Evolutionary conservation across 768 basidiomycete genomes (phyloP), one percentile per base, ranked within the genome.

Genomic region (Lepiota venenata): DNA sequence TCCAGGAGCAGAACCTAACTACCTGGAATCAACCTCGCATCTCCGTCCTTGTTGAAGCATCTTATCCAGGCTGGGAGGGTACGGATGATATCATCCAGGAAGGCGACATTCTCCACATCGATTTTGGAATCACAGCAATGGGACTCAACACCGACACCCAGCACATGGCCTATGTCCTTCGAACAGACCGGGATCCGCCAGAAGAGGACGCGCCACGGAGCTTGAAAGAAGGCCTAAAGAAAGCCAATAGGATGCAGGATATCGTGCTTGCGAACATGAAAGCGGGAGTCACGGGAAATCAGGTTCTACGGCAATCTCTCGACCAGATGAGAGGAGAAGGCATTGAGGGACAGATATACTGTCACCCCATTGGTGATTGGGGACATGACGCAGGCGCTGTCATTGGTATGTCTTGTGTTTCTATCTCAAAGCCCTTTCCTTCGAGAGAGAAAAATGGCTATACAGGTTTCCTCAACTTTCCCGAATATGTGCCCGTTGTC

Each of bases 11-110:
- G 16, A 76, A 77, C 59, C 67, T 76, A 16, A 70, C 73, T 12
- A 82, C 78, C 14, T 81, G 79, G 79, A 77, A 75, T 60, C 79
- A 79, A 47, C 78, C 80, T 4, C 67, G 79, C n/a, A 71, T 81
- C 6, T 76, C 74, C 40, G 74, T 76, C 25, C 62, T 78, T 47
- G 66, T 64, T 7, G 64, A 75, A 58, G 66, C 71, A 51, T 69
- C 73, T 14, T 69, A 70, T 65, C 71, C 79, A 47, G 69, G 73
- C 18, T 75, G 75, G 73, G 64, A 65, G 40, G 76, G 72, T 14
- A 72, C 71, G 5, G 62, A 68, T 20, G 66, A 70, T 57, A 64
- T 70, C 39, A 78, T 78, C 56, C 69, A 69, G 25, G 71, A 71
- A 62, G 78, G 78, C 43, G 78, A 81, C 61, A 69, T 81, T 56